A percentile compares a stretch with the other conserved stretches of the same genome.
phyloP scores from a whole-genome alignment of 176 grass and related monocot species.

The Raddia distichophylla region DNA sequence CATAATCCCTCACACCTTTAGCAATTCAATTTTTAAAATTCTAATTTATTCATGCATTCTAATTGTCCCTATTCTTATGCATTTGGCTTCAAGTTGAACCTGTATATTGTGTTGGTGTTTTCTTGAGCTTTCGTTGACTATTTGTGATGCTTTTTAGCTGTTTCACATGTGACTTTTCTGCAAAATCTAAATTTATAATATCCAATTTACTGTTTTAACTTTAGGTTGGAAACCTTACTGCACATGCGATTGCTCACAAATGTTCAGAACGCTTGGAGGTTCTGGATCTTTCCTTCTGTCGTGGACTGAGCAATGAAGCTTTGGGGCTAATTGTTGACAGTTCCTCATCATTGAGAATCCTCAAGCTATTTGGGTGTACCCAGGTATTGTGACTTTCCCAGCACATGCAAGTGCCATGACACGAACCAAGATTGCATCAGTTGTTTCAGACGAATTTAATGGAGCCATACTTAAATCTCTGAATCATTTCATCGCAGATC shows the following conservation, averaged over 20 bases:
- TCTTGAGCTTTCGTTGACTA: constrained; percentile 2
- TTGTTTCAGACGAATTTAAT: neutral
- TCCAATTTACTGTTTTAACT: constrained; percentile 36
- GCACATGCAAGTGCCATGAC: neutral
- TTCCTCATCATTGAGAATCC: constrained; percentile 64
- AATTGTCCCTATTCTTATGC: neutral
- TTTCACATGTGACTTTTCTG: neutral
- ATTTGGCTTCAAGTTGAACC: constrained; percentile 6
- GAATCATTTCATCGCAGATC: constrained; percentile 57
- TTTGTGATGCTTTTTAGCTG: constrained; percentile 16
- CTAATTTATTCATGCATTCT: neutral
- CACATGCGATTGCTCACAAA: constrained; percentile 65
- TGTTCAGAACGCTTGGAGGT: constrained; percentile 59
- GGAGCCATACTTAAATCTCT: neutral
- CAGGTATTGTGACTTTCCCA: constrained; percentile 53
- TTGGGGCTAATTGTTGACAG: constrained; percentile 79
- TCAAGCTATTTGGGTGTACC: constrained; percentile 97
- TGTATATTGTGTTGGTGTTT: neutral
- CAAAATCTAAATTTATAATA: neutral
- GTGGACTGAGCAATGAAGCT: constrained; percentile 76
- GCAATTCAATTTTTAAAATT: neutral
- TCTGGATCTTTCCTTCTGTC: constrained; percentile 96
- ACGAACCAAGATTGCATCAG: constrained; percentile 6
- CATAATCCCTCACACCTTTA: neutral
- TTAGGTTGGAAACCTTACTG: constrained; percentile 81